Evolutionary conservation across 2,329 filamentous ascomycete species (phyloP).

Genomic region (Dactylella cylindrospora): DNA sequence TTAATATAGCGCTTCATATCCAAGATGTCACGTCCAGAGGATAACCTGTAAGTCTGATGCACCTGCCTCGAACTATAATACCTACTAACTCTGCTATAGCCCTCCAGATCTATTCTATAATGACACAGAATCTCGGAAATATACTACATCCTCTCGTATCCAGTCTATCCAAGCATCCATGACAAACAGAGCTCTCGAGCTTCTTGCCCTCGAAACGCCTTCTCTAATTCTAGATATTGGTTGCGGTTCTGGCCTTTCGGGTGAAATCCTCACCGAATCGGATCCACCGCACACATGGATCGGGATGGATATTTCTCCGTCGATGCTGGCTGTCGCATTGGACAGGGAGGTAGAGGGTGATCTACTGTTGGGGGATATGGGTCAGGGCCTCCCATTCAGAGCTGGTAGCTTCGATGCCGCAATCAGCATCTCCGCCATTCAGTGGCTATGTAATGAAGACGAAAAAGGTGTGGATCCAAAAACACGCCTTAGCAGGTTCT

Average conservation of each 20-base stretch:
- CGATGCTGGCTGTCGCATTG: conserved; percentile 95
- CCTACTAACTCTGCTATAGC: conserved; percentile 55
- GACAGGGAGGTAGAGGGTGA: conserved; percentile 92
- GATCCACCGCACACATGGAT: conserved; percentile 79
- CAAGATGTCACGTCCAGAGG: conserved; percentile 94
- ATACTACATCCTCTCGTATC: conserved; percentile 93
- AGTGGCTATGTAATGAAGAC: conserved; percentile 98
- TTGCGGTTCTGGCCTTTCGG: conserved; percentile 90
- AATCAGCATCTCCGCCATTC: conserved; percentile 91
- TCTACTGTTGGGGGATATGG: conserved; percentile 89
- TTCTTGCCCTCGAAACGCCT: conserved; percentile 76
- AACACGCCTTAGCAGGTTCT: conserved; percentile 79
- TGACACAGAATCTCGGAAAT: conserved; percentile 92
- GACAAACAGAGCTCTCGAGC: conserved; percentile 88
- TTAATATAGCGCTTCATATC: conserved; percentile 47
- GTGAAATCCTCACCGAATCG: conserved; percentile 79
- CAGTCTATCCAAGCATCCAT: conserved; percentile 92
- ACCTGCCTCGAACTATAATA: conserved; percentile 24
- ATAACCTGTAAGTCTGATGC: conserved; percentile 69
- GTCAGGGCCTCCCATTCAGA: conserved; percentile 91
- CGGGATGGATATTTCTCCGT: conserved; percentile 92
- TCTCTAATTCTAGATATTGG: conserved; percentile 95
- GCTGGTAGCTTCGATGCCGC: conserved; percentile 91
- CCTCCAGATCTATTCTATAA: conserved; percentile 97
- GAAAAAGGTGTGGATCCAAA: conserved; percentile 74